Percentiles rank a stretch among this genome's conserved stretches.
Evolutionary conservation across 2,329 filamentous ascomycete genomes (phyloP).

Genomic region (Tolypocladium pustulatum): DNA sequence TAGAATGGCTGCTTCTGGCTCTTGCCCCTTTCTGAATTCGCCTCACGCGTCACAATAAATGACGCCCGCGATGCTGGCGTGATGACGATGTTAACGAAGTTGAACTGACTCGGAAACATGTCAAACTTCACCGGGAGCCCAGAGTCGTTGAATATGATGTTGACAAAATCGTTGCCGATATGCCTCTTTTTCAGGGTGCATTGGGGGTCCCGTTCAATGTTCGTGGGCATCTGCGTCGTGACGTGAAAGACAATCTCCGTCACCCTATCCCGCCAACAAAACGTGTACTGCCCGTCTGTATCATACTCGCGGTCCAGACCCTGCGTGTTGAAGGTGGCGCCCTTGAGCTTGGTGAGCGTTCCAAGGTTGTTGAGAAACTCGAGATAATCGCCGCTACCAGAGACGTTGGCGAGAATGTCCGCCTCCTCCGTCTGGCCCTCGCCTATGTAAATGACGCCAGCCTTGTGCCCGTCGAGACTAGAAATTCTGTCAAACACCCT

Average conservation of each 20-base stretch:
- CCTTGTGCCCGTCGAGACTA: conserved; percentile 89
- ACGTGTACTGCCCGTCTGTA: conserved; percentile 76
- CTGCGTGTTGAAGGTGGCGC: conserved; percentile 83
- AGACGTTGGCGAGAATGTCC: conserved; percentile 79
- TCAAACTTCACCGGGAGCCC: conserved; percentile 82
- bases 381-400: conserved; percentile 79
- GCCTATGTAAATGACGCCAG: conserved; percentile 88
- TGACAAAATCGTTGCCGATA: conserved; percentile 96
- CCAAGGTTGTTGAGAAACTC: conserved; percentile 76
- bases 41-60: conserved; percentile 55
- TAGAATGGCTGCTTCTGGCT: conserved; percentile 53
- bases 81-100: conserved; percentile 94
- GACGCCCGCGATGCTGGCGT: conserved; percentile 73
- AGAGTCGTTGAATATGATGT: conserved; percentile 96
- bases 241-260: conserved; percentile 95
- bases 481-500: conserved; percentile 76
- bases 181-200: conserved; percentile 85
- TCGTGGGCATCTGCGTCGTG: conserved; percentile 93
- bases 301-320: conserved; percentile 72
- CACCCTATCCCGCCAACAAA: conserved; percentile 89
- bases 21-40: conserved; percentile 22
- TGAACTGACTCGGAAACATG: conserved; percentile 90
- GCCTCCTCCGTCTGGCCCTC: conserved; percentile 73
- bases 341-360: conserved; percentile 68
- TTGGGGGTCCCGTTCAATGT: conserved; percentile 62